phyloP scores from a whole-genome alignment of 2,329 filamentous ascomycete genomes.

The Bimuria novae-zelandiae region DNA sequence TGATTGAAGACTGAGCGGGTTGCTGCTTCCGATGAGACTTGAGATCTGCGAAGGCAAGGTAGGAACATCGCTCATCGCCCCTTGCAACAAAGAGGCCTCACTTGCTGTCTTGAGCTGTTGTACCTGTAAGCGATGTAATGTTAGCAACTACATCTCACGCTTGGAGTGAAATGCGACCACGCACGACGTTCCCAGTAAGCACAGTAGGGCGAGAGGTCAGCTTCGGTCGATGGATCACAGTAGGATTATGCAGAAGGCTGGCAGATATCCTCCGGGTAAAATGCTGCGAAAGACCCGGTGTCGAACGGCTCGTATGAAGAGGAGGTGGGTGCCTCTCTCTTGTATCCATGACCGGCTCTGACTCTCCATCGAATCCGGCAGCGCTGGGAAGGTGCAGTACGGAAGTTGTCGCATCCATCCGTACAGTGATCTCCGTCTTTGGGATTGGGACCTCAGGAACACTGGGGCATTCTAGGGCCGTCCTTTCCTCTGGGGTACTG shows the following conservation, averaged over 20 bases:
- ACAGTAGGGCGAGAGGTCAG: constrained; percentile 34
- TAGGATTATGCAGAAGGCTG: constrained; percentile 33
- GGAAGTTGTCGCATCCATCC: constrained; percentile 25
- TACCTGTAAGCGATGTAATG: neutral
- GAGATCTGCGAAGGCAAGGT: constrained; percentile 32
- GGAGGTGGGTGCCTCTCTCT: constrained; percentile 14
- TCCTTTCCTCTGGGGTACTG: neutral
- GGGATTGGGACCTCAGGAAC: constrained; percentile 18
- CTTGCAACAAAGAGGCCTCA: constrained; percentile 9
- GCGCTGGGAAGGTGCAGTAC: constrained; percentile 32
- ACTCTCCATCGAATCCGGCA: constrained; percentile 40
- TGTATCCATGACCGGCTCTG: constrained; percentile 29
- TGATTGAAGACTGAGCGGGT: constrained; percentile 32
- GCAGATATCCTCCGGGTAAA: constrained; percentile 33
- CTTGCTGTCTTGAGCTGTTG: constrained; percentile 9
- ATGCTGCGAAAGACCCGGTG: constrained; percentile 34
- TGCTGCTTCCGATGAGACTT: constrained; percentile 35
- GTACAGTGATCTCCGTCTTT: constrained; percentile 17
- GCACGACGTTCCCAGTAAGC: constrained; percentile 15
- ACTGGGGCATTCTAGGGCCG: constrained; percentile 18
- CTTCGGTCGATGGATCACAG: constrained; percentile 39
- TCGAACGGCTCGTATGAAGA: constrained; percentile 34
- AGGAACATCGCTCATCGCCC: constrained; percentile 20
- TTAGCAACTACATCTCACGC: neutral
- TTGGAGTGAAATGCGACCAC: neutral